Percentiles rank a stretch among this genome's conserved stretches.
phyloP scores from a whole-genome alignment of 305 asterid genomes.

The Fraxinus velutina region DNA sequence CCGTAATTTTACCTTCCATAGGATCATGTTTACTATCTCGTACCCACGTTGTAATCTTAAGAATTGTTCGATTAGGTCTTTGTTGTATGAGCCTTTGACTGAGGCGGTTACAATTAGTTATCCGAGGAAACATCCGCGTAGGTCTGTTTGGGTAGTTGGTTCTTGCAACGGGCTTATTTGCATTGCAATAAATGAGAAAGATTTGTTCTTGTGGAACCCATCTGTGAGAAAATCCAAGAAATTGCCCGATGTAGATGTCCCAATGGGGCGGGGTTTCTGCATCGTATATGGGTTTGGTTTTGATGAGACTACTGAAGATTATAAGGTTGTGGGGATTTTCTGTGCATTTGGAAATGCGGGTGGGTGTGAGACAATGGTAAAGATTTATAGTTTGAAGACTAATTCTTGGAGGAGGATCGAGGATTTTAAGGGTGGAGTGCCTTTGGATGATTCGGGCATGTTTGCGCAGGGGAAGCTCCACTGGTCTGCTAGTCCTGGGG shows the following conservation, averaged over 20 bases:
- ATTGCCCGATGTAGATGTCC: conserved; percentile 1
- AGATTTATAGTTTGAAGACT: conserved; percentile 29
- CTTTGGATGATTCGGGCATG: conserved; percentile 19
- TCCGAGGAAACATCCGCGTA: conserved; percentile 15
- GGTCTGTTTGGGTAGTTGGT: conserved; percentile 37
- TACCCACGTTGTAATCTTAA: conserved; percentile 25
- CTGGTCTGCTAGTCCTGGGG: conserved; percentile 23
- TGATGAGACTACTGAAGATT: conserved; percentile 25
- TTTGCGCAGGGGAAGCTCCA: conserved; percentile 46
- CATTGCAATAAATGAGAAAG: background rate
- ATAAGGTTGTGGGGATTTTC: conserved; percentile 34
- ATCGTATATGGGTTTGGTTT: conserved; percentile 29
- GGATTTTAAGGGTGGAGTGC: conserved; percentile 11
- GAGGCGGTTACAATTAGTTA: conserved; percentile 22
- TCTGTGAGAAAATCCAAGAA: conserved; percentile 9
- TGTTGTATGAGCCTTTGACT: conserved; percentile 22
- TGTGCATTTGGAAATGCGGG: conserved; percentile 11
- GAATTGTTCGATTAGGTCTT: conserved; percentile 32
- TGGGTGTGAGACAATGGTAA: background rate
- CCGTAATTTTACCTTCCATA: conserved; percentile 19
- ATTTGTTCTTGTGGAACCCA: conserved; percentile 21
- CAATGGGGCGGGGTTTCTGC: background rate
- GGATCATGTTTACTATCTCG: conserved; percentile 27
- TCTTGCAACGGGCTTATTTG: conserved; percentile 35
- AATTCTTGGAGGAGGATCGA: conserved; percentile 31